phyloP scores from a whole-genome alignment of 768 basidiomycete species.

The Boletellus sp. region DNA sequence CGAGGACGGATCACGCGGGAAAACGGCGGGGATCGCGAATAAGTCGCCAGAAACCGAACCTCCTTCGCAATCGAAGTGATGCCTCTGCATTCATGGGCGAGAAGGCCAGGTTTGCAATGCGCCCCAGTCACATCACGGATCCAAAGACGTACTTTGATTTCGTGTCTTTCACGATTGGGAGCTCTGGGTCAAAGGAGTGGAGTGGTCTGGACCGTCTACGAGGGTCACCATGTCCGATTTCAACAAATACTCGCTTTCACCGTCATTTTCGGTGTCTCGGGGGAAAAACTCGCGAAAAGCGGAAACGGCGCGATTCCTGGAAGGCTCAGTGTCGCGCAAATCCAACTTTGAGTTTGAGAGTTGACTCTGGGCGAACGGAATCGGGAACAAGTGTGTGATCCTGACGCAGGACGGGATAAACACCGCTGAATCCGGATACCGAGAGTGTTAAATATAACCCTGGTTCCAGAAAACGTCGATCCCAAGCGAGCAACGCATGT shows the following conservation, averaged over 20 bases:
- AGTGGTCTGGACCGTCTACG: not conserved
- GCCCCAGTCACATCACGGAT: not conserved
- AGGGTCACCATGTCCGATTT: not conserved
- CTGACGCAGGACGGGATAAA: not conserved
- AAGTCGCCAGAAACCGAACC: too few species aligned
- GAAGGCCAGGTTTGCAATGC: too few species aligned
- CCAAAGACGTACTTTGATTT: not conserved
- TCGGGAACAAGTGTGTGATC: not conserved
- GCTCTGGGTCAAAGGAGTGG: too few species aligned
- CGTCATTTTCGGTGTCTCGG: not conserved
- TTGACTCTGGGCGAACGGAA: not conserved
- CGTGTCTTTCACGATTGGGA: too few species aligned
- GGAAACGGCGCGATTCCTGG: not conserved
- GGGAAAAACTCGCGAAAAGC: not conserved
- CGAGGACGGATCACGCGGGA: too few species aligned
- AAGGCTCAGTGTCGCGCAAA: not conserved
- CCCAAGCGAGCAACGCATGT: slow-evolving; percentile 72
- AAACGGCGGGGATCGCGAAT: too few species aligned
- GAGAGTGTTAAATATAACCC: slow-evolving; percentile 62
- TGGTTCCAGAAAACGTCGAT: slow-evolving; percentile 55
- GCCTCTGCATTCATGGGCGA: too few species aligned
- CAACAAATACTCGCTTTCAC: not conserved
- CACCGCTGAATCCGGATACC: slow-evolving; percentile 39
- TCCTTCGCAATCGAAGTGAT: too few species aligned
- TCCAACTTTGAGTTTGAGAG: not conserved